A percentile compares a stretch with the other conserved stretches of the same genome.
Conservation (phyloP, 2,329 filamentous ascomycete species). For the Aspergillus vadensis region DNA sequence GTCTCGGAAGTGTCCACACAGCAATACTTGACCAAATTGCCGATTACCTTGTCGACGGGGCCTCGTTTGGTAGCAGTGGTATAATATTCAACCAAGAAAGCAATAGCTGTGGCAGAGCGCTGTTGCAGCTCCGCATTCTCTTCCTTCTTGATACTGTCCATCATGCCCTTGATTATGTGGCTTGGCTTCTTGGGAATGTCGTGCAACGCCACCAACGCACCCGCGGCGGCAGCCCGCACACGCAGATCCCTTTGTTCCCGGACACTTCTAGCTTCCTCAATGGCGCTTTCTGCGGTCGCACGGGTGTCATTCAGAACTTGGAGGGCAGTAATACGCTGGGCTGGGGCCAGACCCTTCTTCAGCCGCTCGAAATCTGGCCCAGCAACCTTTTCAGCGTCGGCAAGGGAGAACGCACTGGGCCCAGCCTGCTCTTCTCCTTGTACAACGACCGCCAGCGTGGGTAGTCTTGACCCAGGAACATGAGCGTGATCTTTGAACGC, state of each 20-base stretch:
- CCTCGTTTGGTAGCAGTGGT: conserved; percentile 76
- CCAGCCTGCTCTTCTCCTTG: conserved; percentile 92
- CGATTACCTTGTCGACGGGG: conserved; percentile 92
- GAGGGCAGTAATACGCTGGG: conserved; percentile 80
- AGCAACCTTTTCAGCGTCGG: conserved; percentile 84
- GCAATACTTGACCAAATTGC: conserved; percentile 94
- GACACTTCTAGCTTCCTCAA: conserved; percentile 75
- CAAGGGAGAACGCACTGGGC: conserved; percentile 85
- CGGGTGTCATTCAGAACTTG: conserved; percentile 78
- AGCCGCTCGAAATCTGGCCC: conserved; percentile 82
- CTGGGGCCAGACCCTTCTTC: conserved; percentile 84
- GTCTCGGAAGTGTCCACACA: conserved; percentile 98
- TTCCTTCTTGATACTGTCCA: conserved; percentile 97
- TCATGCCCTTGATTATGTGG: conserved; percentile 89
- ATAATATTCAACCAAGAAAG: conserved; percentile 81
- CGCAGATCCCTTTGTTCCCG: conserved; percentile 84
- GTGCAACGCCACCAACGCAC: conserved; percentile 83
- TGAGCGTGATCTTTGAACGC: conserved; percentile 91
- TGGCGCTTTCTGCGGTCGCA: conserved; percentile 67
- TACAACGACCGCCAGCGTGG: conserved; percentile 82
- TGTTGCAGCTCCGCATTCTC: conserved; percentile 87
- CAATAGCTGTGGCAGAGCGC: conserved; percentile 82
- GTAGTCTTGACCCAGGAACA: conserved; percentile 72
- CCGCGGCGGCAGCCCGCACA: conserved; percentile 82
- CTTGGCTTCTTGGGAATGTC: conserved; percentile 91